Conservation (phyloP, 768 basidiomycete species). For the Phanerochaete sordida region DNA sequence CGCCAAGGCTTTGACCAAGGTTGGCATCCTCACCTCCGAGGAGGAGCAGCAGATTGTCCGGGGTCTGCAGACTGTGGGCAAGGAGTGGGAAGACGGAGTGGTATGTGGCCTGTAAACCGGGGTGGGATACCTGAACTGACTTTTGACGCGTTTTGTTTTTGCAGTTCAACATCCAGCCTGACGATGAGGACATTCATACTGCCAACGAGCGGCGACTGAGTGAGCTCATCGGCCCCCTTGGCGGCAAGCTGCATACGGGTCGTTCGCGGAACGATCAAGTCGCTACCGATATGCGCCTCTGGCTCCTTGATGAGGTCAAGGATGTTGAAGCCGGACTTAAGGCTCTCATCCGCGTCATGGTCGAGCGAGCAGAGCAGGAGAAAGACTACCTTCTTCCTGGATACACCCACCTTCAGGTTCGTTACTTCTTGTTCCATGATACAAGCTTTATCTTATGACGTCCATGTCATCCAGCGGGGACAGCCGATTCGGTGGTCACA, state of each 20-base stretch:
- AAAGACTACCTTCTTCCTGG: slow-evolving; percentile 89
- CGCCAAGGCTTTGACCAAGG: slow-evolving; percentile 78
- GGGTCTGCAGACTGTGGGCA: slow-evolving; percentile 71
- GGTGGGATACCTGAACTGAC: neutral
- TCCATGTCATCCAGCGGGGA: slow-evolving; percentile 61
- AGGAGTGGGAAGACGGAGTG: slow-evolving; percentile 81
- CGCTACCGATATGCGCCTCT: slow-evolving; percentile 96
- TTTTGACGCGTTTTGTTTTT: neutral
- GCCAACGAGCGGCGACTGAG: slow-evolving; percentile 94
- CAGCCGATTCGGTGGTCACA: slow-evolving; percentile 99
- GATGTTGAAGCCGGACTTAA: slow-evolving; percentile 67
- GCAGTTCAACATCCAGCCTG: slow-evolving; percentile 74
- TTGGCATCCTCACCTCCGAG: slow-evolving; percentile 74
- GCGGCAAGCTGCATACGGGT: slow-evolving; percentile 96
- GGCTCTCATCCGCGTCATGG: slow-evolving; percentile 81
- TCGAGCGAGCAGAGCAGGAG: slow-evolving; percentile 91
- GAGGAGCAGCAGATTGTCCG: slow-evolving; percentile 72
- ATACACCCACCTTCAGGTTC: slow-evolving; percentile 95
- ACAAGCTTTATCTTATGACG: neutral
- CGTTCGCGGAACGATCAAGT: slow-evolving; percentile 98
- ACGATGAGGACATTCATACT: slow-evolving; percentile 99
- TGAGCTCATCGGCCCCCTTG: slow-evolving; percentile 88
- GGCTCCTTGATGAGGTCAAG: slow-evolving; percentile 80
- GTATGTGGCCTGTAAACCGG: slow-evolving; percentile 33
- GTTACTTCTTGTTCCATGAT: slow-evolving; percentile 7